Conservation (phyloP, 495 filamentous ascomycete species). For the Aspergillus affinis region DNA sequence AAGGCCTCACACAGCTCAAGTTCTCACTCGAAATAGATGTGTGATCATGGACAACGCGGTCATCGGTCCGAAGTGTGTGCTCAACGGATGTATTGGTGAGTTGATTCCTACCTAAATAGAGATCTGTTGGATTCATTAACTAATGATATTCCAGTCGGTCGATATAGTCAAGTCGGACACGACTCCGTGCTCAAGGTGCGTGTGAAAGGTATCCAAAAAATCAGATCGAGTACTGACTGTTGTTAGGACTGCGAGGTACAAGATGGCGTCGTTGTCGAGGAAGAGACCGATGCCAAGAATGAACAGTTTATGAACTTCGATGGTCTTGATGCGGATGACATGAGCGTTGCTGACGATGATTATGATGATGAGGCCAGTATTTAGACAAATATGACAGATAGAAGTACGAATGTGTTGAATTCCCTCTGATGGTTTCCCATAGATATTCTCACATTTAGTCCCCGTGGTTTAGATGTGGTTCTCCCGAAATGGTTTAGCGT, state of each 20-base stretch:
- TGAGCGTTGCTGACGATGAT: constrained; percentile 23
- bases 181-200: constrained; percentile 62
- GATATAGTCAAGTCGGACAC: constrained; percentile 70
- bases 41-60: constrained; percentile 88
- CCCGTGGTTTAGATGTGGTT: no score
- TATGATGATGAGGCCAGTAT: no score
- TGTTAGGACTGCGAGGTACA: constrained; percentile 78
- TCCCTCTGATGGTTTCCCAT: no score
- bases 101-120: background rate
- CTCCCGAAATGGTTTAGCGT: no score
- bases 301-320: constrained; percentile 86
- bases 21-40: constrained; percentile 27
- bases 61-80: constrained; percentile 70
- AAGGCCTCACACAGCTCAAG: background rate
- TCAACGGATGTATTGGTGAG: constrained; percentile 69
- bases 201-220: background rate
- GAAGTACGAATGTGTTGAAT: no score
- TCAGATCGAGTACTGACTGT: background rate
- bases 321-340: constrained; percentile 57
- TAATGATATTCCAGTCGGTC: constrained; percentile 50
- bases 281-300: constrained; percentile 78
- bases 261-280: constrained; percentile 75
- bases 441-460: no score
- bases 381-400: no score
- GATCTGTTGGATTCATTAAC: background rate